Evolutionary conservation across 257 asterid genomes (phyloP).

Genomic region (Nicotiana paniculata): DNA sequence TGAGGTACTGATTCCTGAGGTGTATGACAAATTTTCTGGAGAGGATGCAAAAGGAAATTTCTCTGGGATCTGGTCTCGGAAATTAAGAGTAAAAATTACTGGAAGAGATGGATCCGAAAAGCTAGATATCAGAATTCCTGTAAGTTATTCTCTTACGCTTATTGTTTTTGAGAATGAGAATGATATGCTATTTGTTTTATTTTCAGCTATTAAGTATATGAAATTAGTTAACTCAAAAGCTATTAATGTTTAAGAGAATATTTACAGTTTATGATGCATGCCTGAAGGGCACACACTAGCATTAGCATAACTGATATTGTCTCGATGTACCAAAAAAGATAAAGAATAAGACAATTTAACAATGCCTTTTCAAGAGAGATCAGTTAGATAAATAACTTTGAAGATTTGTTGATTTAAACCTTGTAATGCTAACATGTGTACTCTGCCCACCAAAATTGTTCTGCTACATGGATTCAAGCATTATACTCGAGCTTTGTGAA

Average conservation of each 20-base stretch:
- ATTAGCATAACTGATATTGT: background rate
- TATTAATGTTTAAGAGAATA: background rate
- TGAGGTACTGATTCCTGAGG: conserved; percentile 78
- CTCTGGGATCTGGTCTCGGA: conserved; percentile 68
- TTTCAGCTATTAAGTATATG: background rate
- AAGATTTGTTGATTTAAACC: background rate
- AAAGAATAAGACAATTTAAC: background rate
- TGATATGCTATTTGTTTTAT: background rate
- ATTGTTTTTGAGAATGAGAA: too few relatives aligned
- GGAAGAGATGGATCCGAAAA: conserved; percentile 85
- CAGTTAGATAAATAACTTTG: background rate
- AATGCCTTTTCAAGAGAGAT: background rate
- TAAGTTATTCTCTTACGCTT: conserved; percentile 31
- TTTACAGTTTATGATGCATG: background rate
- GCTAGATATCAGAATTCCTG: conserved; percentile 86
- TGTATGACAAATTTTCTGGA: conserved; percentile 32
- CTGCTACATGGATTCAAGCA: background rate
- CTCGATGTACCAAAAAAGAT: background rate
- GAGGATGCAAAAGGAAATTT: conserved; percentile 40
- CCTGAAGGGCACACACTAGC: background rate
- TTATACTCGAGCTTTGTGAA: background rate
- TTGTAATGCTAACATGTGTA: background rate
- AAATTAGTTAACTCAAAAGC: background rate
- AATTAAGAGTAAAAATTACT: conserved; percentile 73
- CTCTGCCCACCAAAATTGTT: background rate